Evolutionary conservation across 148 eudicot genomes (phyloP).

Genomic region (Pouteria glomerata): DNA sequence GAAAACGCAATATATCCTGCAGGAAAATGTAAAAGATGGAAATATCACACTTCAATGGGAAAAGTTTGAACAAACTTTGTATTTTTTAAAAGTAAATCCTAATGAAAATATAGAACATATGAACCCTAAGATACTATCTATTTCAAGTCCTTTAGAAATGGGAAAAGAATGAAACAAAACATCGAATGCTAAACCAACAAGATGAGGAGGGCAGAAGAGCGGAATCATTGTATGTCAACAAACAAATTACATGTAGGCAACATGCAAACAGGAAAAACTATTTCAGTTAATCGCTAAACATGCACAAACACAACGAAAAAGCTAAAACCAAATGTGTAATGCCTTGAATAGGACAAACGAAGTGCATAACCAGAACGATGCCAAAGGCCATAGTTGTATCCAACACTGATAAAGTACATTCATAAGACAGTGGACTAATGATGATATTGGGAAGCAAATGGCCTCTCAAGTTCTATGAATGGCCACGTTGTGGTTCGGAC

Average conservation of each 20-base stretch:
- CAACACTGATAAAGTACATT: neutral
- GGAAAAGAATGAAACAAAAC: neutral
- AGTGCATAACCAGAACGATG: neutral
- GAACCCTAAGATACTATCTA: neutral
- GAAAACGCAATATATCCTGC: slow-evolving; percentile 98
- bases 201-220: neutral
- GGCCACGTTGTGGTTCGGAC: too few species aligned
- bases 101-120: neutral
- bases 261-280: neutral
- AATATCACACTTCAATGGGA: neutral
- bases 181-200: neutral
- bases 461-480: too few species aligned
- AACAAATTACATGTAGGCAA: neutral
- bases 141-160: neutral
- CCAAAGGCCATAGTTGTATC: neutral
- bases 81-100: neutral
- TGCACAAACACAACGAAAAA: neutral
- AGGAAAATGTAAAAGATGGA: slow-evolving; percentile 4
- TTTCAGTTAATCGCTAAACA: neutral
- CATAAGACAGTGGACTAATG: too few species aligned
- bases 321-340: neutral
- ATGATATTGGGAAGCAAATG: too few species aligned
- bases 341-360: neutral
- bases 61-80: neutral
- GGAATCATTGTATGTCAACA: neutral